Base-by-base conservation (phyloP, 139 green algal species). In the Chlamydomonas sp. region DNA sequence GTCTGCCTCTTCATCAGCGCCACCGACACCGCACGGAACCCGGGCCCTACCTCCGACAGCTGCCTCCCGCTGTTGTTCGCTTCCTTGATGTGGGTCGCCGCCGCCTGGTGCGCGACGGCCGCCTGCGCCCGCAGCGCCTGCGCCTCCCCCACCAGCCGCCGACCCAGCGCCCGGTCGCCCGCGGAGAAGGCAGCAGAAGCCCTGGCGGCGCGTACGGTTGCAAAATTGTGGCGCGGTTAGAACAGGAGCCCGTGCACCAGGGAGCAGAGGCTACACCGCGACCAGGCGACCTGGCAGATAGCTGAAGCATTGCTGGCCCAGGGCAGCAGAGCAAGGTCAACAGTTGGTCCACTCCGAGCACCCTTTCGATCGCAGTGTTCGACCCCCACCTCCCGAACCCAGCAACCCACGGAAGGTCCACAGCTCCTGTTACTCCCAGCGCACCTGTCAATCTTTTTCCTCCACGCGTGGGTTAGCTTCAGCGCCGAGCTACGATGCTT, bases 131-230 rank as follows among this genome's bases (percentile, higher is more conserved):
- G 62, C 62, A 87, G 31, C 73, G 67, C 59, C 83, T 87, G 72
- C 5, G 83, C 83, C 83, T 87, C 83, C 61, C 63, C 73, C 62
- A 87, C 72, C 83, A 87, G 74, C n/a, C 2, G 18, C 62, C 73
- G 83, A 49, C 83, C 83, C 31, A 60, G 2, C 14, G 71, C 62
- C 4, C 73, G 72, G 63, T 87, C 73, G 15, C 83, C 83, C 1
- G 14, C 5, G 2, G 83, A 64, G 57, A 87, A 87, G 61, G 83
- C 83, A 12, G 83, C 83, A 1, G 72, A 80, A 1, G 73, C 73
- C 73, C 83, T 87, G 82, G 31, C 31, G 31, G 31, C 31, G 31
- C 31, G 31, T 49, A 49, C 31, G 31, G 31, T 49, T 49, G 31
- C 31, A 49, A 49, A 49, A 49, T 49, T 49, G 31, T 49, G 31